Percentiles rank a stretch among this genome's conserved stretches.
phyloP scores from a whole-genome alignment of 106 monocot genomes.

The Alisma plantagoaquatica region DNA sequence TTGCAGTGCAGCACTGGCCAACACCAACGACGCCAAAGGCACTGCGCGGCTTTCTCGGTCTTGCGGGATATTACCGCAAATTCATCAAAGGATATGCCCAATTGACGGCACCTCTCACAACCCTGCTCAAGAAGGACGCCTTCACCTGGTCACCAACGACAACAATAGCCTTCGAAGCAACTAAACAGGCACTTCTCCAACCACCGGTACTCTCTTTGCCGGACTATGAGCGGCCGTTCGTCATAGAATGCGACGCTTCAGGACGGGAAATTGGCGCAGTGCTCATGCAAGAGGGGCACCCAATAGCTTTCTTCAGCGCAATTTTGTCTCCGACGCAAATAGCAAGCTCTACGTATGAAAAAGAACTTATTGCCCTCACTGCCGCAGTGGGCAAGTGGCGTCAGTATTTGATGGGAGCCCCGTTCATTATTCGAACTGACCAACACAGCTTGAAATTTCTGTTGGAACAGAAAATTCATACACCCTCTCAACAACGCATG shows the following conservation, averaged over 20 bases:
- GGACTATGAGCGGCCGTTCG: background rate
- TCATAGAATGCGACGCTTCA: background rate
- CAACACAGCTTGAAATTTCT: too few species aligned
- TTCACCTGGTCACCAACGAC: background rate
- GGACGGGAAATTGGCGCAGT: background rate
- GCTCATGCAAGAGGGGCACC: background rate
- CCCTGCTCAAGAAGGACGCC: background rate
- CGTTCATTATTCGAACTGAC: too few species aligned
- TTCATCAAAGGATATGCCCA: background rate
- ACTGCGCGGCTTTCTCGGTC: background rate
- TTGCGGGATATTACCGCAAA: background rate
- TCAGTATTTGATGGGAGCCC: too few species aligned
- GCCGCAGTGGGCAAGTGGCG: too few species aligned
- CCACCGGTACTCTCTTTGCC: background rate
- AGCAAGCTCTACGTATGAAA: too few species aligned
- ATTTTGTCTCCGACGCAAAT: background rate
- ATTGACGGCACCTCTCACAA: background rate
- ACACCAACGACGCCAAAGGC: background rate
- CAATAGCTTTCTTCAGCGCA: background rate
- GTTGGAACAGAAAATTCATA: too few species aligned
- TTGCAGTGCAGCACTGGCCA: background rate
- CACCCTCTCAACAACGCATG: too few species aligned
- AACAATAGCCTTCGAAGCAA: background rate
- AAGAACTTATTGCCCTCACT: too few species aligned
- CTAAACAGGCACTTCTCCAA: background rate